These are phyloP conservation scores for Stevia rebaudiana DNA, from an alignment of 140 eudicot genomes.

Conservation along the genomic window DNA sequence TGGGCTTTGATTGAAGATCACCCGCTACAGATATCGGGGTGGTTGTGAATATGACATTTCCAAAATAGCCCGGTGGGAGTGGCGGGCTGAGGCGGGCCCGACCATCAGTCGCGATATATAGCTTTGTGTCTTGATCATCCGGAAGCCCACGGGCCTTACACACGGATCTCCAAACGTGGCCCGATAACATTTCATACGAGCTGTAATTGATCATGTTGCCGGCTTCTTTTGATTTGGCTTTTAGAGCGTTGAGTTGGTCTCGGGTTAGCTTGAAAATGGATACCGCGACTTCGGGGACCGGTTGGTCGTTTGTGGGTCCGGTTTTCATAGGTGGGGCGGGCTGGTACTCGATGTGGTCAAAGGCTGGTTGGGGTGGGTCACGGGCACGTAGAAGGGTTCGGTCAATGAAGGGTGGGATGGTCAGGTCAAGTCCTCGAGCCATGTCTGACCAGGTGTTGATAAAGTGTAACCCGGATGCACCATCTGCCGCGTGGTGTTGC, in stretches of 20 bases:
- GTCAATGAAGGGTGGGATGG: constrained; percentile 68
- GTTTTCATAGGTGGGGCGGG: constrained; percentile 58
- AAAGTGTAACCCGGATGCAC: constrained; percentile 74
- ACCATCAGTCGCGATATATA: constrained; percentile 81
- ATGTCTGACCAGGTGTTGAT: constrained; percentile 81
- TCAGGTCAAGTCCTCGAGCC: constrained; percentile 84
- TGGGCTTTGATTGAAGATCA: constrained; percentile 54
- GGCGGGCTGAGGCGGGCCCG: constrained; percentile 63
- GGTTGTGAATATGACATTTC: constrained; percentile 77
- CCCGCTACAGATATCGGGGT: constrained; percentile 65
- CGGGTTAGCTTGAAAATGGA: constrained; percentile 57
- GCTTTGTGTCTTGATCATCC: constrained; percentile 63
- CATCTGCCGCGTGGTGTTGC: constrained; percentile 94
- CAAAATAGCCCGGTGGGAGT: constrained; percentile 75
- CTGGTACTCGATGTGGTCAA: constrained; percentile 73
- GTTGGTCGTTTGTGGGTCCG: constrained; percentile 11
- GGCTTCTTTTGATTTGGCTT: constrained; percentile 64
- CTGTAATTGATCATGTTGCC: constrained; percentile 64
- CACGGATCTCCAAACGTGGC: constrained; percentile 74
- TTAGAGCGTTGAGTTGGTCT: constrained; percentile 57
- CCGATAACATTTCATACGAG: constrained; percentile 79
- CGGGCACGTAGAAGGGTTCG: constrained; percentile 70
- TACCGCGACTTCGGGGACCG: constrained; percentile 42
- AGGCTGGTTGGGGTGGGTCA: constrained; percentile 65
- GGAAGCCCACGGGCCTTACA: constrained; percentile 75